A percentile compares a stretch with the other conserved stretches of the same genome.
These are phyloP conservation scores for Talaromyces rugulosus DNA, from an alignment of 2,329 filamentous ascomycete species.

Conservation along the genomic window DNA sequence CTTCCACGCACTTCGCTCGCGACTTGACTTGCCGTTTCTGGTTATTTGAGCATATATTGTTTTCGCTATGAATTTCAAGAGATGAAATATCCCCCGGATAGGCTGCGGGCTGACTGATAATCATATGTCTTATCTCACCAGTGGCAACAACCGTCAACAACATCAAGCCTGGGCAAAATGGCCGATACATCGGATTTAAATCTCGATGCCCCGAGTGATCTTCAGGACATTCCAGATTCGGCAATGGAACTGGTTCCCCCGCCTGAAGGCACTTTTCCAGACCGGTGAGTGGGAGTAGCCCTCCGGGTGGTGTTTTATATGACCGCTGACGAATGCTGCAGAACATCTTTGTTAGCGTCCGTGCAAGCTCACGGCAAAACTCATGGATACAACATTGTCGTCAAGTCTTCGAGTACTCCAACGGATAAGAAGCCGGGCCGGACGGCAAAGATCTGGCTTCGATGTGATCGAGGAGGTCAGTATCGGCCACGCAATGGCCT, in stretches of 20 bases:
- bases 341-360: slow-evolving; percentile 34
- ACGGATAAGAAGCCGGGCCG: slow-evolving; percentile 43
- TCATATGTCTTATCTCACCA: neutral
- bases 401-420: slow-evolving; percentile 44
- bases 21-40: slow-evolving; percentile 13
- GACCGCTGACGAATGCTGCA: slow-evolving; percentile 11
- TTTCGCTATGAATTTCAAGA: neutral
- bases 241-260: slow-evolving; percentile 39
- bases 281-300: slow-evolving; percentile 28
- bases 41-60: slow-evolving; percentile 3
- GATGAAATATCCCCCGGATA: neutral
- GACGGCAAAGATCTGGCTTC: slow-evolving; percentile 42
- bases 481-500: slow-evolving; percentile 43
- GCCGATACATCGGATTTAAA: slow-evolving; percentile 40
- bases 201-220: slow-evolving; percentile 42
- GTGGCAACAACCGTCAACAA: neutral
- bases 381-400: slow-evolving; percentile 43
- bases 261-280: slow-evolving; percentile 42
- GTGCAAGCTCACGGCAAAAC: slow-evolving; percentile 40
- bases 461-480: slow-evolving; percentile 42
- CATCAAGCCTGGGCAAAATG: slow-evolving; percentile 26
- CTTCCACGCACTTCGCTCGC: slow-evolving; percentile 37
- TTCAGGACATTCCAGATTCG: slow-evolving; percentile 42
- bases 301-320: neutral
- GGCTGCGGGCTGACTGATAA: slow-evolving; percentile 8